Percentiles rank a stretch among this genome's conserved stretches.
These are phyloP conservation scores for Centella asiatica DNA, from an alignment of 129 eudicot genomes.

Conservation along the genomic window DNA sequence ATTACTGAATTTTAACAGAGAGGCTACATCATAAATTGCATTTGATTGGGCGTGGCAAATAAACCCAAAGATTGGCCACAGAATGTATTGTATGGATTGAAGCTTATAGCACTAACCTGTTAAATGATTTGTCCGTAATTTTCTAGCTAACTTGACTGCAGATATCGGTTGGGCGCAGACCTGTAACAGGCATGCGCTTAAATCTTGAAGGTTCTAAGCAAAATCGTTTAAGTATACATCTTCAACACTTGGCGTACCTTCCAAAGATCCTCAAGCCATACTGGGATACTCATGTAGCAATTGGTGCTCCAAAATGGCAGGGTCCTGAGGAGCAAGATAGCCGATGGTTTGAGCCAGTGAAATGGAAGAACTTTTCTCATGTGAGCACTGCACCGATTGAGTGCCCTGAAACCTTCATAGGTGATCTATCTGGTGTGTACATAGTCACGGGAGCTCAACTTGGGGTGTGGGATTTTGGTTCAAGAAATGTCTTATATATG, in stretches of 20 bases:
- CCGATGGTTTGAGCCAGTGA: constrained; percentile 71
- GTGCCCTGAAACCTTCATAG: constrained; percentile 52
- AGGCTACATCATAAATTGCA: too few relatives aligned
- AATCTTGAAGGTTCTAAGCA: constrained; percentile 52
- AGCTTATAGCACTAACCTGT: neutral
- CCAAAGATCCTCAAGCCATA: constrained; percentile 63
- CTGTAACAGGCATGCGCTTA: constrained; percentile 62
- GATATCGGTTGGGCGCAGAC: constrained; percentile 70
- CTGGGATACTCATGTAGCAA: constrained; percentile 70
- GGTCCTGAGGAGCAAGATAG: constrained; percentile 84
- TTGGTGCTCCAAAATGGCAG: constrained; percentile 72
- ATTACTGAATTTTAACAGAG: too few relatives aligned
- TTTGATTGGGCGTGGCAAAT: too few relatives aligned
- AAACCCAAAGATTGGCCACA: too few relatives aligned
- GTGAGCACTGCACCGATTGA: constrained; percentile 74
- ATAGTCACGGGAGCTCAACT: constrained; percentile 71
- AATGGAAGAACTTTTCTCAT: constrained; percentile 71
- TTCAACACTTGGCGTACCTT: constrained; percentile 56
- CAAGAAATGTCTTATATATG: constrained; percentile 65
- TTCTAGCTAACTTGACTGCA: constrained; percentile 6
- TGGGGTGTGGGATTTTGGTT: constrained; percentile 78
- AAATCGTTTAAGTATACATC: constrained; percentile 45
- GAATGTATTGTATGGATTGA: neutral
- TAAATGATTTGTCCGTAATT: neutral
- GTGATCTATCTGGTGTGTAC: constrained; percentile 46